Base-by-base conservation (phyloP, 371 early-diverging fungal species). In the Synchytrium microbalum region DNA sequence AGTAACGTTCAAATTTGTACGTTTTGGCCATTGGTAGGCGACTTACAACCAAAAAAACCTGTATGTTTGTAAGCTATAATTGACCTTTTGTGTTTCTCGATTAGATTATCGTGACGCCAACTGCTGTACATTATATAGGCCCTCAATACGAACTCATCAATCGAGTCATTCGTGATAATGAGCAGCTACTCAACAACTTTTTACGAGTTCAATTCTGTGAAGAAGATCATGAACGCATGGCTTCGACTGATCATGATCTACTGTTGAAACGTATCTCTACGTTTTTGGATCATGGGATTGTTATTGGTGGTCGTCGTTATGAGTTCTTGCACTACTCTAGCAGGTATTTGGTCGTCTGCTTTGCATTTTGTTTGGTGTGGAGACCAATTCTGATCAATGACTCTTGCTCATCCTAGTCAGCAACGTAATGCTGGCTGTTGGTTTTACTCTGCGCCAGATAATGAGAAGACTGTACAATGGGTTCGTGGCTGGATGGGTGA, bases 251-350 rank as follows among this genome's bases (percentile, higher is more conserved):
- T 16, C 8, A 57, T 57, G 57, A n/a, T 24, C 23, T 26, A 23
- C 13, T 57, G 59, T 3, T 26, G 54, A 25, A 64, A 5, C 66
- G 74, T 23, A 69, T 69, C 57, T 33, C 55, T 8, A 58, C 61
- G 8, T 52, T 69, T 13, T 33, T 74, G 27, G 64, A 64, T 58
- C 61, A 64, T 16, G 74, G 74, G 1, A 32, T 74, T 14, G 14
- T 25, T 19, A 46, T 74, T 1, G 62, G 54, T 2, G 68, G 63
- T 5, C 57, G 62, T 30, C 2, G 30, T 30, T 70, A 62, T 54
- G 65, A 69, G 30, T 74, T 74, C 52, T 54, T 74, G 33, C 69
- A 64, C 32, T 74, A 67, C 60, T 64, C 65, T 10, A 74, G 71
- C 61, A 69, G 66, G 60, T 66, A 38, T 3, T 52, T 70, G 70